Evolutionary conservation across 2,329 filamentous ascomycete genomes (phyloP).

Genomic region (Phyllosticta citriasiana): DNA sequence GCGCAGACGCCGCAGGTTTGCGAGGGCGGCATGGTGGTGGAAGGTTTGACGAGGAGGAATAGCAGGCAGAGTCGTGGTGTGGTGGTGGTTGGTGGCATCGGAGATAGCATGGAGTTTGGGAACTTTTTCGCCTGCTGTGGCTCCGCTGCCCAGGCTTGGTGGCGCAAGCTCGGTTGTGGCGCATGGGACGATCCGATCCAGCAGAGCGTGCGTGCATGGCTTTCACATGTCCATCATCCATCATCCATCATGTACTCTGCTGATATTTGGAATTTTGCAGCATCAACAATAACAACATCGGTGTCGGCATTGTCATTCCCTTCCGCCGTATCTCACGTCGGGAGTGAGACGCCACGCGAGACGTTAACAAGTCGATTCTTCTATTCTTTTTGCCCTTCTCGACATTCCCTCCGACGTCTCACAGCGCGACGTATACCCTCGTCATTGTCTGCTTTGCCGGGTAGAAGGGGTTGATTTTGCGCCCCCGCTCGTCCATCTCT

Average conservation of each 20-base stretch:
- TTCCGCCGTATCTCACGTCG: neutral
- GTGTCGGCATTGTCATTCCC: neutral
- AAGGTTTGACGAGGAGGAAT: neutral
- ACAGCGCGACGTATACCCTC: slow-evolving; percentile 21
- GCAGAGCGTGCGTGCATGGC: neutral
- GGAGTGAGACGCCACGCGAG: neutral
- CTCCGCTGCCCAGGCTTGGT: neutral
- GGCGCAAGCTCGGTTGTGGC: neutral
- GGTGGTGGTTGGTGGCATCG: neutral
- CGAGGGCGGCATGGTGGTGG: neutral
- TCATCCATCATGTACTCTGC: neutral
- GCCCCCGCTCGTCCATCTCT: slow-evolving; percentile 17
- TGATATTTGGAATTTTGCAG: neutral
- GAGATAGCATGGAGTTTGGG: neutral
- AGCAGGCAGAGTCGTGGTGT: neutral
- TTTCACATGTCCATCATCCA: neutral
- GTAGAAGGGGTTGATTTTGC: slow-evolving; percentile 15
- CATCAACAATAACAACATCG: neutral
- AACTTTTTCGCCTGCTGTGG: neutral
- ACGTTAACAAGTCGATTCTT: neutral
- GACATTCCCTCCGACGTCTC: neutral
- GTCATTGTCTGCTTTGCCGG: slow-evolving; percentile 17
- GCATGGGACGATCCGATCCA: neutral
- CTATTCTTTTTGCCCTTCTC: neutral
- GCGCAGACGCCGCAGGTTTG: slow-evolving; percentile 3